Percentiles rank a stretch among this genome's conserved stretches.
Evolutionary conservation across 495 filamentous ascomycete genomes (phyloP).

Genomic region (Thermothielavioides terrestris): DNA sequence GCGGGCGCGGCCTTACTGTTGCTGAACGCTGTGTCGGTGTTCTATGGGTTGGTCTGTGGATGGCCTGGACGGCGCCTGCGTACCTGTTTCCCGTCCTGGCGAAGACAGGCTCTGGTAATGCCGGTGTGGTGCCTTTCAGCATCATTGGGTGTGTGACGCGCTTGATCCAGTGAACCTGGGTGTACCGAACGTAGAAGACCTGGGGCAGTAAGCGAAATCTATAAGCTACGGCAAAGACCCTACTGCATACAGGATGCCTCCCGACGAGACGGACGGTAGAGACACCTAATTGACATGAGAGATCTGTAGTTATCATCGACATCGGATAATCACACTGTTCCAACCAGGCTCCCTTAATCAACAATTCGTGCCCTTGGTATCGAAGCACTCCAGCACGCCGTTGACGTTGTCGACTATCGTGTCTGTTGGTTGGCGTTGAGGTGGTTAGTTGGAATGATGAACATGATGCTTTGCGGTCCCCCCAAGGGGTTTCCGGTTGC

Average conservation of each 20-base stretch:
- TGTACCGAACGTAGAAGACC: too few relatives aligned
- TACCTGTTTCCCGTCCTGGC: neutral
- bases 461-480: too few relatives aligned
- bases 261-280: too few relatives aligned
- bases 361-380: slow-evolving; percentile 9
- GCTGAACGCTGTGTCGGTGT: neutral
- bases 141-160: neutral
- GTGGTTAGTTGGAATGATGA: neutral
- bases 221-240: too few relatives aligned
- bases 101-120: neutral
- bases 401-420: slow-evolving; percentile 20
- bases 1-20: neutral
- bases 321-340: too few relatives aligned
- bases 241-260: too few relatives aligned
- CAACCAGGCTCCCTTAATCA: too few relatives aligned
- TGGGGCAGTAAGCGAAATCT: too few relatives aligned
- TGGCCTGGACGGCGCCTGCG: neutral
- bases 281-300: neutral
- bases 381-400: slow-evolving; percentile 16
- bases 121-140: neutral
- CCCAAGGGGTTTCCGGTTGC: neutral
- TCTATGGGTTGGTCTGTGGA: neutral
- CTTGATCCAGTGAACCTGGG: neutral
- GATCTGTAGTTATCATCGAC: neutral
- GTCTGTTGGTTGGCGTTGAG: slow-evolving; percentile 10